phyloP scores from a whole-genome alignment of 306 rosid genomes.

The Geum urbanum region DNA sequence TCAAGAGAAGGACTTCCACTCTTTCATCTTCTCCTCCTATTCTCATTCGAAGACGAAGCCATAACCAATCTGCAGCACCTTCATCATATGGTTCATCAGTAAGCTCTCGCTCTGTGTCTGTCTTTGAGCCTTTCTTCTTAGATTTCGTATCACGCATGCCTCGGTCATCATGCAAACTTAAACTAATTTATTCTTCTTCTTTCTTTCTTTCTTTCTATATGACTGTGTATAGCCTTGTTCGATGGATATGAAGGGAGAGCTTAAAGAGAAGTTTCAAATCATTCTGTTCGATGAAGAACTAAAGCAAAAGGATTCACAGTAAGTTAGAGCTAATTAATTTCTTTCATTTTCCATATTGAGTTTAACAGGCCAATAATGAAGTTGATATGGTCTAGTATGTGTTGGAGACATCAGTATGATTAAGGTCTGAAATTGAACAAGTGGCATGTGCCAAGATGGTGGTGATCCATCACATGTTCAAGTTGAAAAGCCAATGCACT shows the following conservation, averaged over 20 bases:
- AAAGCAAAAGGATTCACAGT: slow-evolving; percentile 61
- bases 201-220: neutral
- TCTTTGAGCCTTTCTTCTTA: neutral
- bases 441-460: slow-evolving; percentile 26
- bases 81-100: slow-evolving; percentile 39
- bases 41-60: slow-evolving; percentile 30
- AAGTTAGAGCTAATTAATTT: slow-evolving; percentile 19
- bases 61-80: slow-evolving; percentile 25
- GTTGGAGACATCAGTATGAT: slow-evolving; percentile 13
- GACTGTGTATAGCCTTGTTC: slow-evolving; percentile 38
- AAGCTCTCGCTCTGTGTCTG: slow-evolving; percentile 22
- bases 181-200: neutral
- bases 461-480: slow-evolving; percentile 18
- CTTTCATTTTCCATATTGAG: neutral
- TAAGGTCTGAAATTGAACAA: neutral
- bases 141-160: neutral
- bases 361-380: neutral
- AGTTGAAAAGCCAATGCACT: slow-evolving; percentile 9
- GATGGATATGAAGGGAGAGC: slow-evolving; percentile 51
- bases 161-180: neutral
- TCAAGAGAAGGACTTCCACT: slow-evolving; percentile 72
- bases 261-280: slow-evolving; percentile 61
- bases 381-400: neutral
- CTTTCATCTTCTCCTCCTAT: slow-evolving; percentile 43
- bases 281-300: slow-evolving; percentile 62